These are phyloP conservation scores for Geopyxis carbonaria DNA, from an alignment of 495 filamentous ascomycete genomes.

Conservation along the genomic window DNA sequence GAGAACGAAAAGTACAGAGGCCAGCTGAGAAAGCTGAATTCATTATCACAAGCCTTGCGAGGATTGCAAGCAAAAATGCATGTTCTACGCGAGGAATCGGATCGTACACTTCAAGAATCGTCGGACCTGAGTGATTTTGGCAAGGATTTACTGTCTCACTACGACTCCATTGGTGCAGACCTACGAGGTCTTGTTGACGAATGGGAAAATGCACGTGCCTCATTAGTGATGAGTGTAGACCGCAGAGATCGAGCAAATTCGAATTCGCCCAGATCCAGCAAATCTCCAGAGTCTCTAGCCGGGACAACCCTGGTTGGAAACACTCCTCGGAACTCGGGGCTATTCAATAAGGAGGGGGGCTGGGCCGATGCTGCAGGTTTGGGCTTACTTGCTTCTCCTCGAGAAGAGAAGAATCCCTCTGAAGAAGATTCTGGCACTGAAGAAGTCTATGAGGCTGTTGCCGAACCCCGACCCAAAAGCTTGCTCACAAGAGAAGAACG, in stretches of 20 bases:
- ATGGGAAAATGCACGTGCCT: constrained; percentile 74
- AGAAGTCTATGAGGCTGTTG: constrained; percentile 82
- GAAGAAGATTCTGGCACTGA: constrained; percentile 37
- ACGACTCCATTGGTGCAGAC: constrained; percentile 84
- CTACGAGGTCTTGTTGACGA: constrained; percentile 67
- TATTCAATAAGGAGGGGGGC: constrained; percentile 58
- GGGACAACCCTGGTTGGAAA: constrained; percentile 75
- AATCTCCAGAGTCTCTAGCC: constrained; percentile 62
- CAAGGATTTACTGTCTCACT: constrained; percentile 62
- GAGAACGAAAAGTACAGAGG: constrained; percentile 62
- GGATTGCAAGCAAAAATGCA: constrained; percentile 91
- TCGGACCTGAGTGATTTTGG: constrained; percentile 59
- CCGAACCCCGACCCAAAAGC: constrained; percentile 44
- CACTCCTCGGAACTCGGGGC: constrained; percentile 30
- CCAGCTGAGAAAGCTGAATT: constrained; percentile 70
- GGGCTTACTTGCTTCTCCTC: constrained; percentile 27
- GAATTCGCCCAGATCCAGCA: constrained; percentile 50
- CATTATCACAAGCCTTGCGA: constrained; percentile 75
- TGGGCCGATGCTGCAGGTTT: constrained; percentile 35
- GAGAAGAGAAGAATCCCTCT: constrained; percentile 17
- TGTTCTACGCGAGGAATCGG: constrained; percentile 75
- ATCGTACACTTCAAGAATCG: constrained; percentile 46
- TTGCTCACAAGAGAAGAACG: constrained; percentile 73
- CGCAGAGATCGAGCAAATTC: constrained; percentile 52
- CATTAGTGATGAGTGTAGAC: constrained; percentile 57